These are phyloP conservation scores for Coleophoma cylindrospora DNA, from an alignment of 2,329 filamentous ascomycete genomes.

Conservation along the genomic window DNA sequence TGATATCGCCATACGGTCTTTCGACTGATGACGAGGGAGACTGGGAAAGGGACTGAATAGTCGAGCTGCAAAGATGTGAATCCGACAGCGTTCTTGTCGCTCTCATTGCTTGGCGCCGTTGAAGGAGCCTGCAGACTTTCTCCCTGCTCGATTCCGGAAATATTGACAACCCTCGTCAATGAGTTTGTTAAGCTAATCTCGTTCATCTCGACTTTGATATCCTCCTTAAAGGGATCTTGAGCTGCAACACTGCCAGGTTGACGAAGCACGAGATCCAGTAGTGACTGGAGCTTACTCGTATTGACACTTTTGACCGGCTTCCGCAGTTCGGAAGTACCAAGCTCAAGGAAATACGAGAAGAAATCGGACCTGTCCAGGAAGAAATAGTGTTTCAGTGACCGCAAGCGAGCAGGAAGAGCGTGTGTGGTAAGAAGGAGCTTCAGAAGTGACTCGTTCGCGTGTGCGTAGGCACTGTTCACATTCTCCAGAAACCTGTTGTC, in stretches of 20 bases:
- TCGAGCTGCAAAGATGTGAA: conserved; percentile 93
- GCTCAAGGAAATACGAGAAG: conserved; percentile 95
- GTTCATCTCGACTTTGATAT: conserved; percentile 97
- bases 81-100: conserved; percentile 81
- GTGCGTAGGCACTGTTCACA: conserved; percentile 89
- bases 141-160: conserved; percentile 90
- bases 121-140: conserved; percentile 72
- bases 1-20: conserved; percentile 98
- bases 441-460: conserved; percentile 91
- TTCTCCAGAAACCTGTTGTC: conserved; percentile 91
- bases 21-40: conserved; percentile 90
- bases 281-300: conserved; percentile 84
- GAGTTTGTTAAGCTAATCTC: conserved; percentile 89
- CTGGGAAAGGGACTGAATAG: conserved; percentile 89
- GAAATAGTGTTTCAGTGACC: conserved; percentile 97
- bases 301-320: conserved; percentile 89
- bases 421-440: conserved; percentile 90
- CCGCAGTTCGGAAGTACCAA: conserved; percentile 81
- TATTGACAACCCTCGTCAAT: conserved; percentile 93
- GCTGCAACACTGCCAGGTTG: conserved; percentile 93
- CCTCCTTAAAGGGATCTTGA: conserved; percentile 95
- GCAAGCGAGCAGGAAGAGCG: conserved; percentile 77
- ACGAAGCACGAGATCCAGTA: conserved; percentile 93
- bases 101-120: conserved; percentile 60
- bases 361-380: conserved; percentile 98